Evolutionary conservation across 2,329 filamentous ascomycete genomes (phyloP).

Genomic region (Trichocomaceae sp.): DNA sequence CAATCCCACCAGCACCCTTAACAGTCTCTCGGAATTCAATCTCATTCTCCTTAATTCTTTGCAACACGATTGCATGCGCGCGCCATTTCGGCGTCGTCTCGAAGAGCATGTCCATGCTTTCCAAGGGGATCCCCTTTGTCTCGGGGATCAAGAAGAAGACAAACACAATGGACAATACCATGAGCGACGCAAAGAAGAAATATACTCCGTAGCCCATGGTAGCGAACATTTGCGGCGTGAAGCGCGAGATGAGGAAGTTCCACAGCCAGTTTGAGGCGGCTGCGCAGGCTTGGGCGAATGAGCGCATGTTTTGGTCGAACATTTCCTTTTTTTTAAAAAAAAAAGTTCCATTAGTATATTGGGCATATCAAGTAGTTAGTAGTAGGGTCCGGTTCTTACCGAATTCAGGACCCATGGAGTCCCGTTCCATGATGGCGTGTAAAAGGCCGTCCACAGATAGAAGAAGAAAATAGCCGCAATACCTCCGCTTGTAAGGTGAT

Average conservation of each 20-base stretch:
- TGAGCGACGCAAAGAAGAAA: constrained; percentile 58
- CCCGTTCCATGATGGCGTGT: constrained; percentile 66
- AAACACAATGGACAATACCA: constrained; percentile 50
- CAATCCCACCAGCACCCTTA: not conserved
- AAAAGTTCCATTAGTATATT: too few species aligned
- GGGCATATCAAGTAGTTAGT: too few species aligned
- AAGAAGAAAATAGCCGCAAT: constrained; percentile 55
- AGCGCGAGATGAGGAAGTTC: constrained; percentile 15
- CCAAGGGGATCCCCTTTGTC: constrained; percentile 56
- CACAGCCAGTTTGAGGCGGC: constrained; percentile 16
- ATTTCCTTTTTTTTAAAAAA: constrained; percentile 48
- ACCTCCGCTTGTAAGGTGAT: constrained; percentile 22
- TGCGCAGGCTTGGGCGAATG: constrained; percentile 62
- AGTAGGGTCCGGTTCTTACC: not conserved
- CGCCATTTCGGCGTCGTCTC: constrained; percentile 18
- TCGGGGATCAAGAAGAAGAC: constrained; percentile 56
- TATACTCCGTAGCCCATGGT: constrained; percentile 50
- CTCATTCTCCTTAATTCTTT: not conserved
- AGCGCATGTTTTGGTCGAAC: constrained; percentile 59
- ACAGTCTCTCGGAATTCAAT: not conserved
- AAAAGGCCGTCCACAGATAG: constrained; percentile 67
- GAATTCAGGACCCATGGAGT: constrained; percentile 70
- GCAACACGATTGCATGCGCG: constrained; percentile 16
- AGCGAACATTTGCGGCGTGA: constrained; percentile 26
- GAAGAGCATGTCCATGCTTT: constrained; percentile 57